Percentiles rank a stretch among this genome's conserved stretches.
phyloP scores from a whole-genome alignment of 2,329 filamentous ascomycete genomes.

The Endothia cerciana region DNA sequence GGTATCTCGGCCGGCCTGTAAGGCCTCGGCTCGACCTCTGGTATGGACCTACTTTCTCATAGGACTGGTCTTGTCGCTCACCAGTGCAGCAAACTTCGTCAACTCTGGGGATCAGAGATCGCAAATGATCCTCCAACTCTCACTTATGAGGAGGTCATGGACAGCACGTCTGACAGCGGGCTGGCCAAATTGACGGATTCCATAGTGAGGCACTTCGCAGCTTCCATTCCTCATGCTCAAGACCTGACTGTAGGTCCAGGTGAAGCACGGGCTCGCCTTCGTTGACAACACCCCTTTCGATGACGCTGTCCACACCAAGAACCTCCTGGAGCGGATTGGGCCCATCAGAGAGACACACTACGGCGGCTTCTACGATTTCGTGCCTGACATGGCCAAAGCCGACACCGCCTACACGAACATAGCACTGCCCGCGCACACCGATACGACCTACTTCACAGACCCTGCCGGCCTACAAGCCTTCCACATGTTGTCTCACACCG shows the following conservation, averaged over 20 bases:
- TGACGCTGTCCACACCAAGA: slow-evolving; percentile 70
- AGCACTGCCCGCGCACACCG: slow-evolving; percentile 82
- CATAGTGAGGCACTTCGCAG: slow-evolving; percentile 55
- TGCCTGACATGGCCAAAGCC: slow-evolving; percentile 82
- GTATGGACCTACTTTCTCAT: slow-evolving; percentile 38
- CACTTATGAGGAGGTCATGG: slow-evolving; percentile 64
- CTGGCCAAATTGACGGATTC: slow-evolving; percentile 65
- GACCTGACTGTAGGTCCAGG: slow-evolving; percentile 47
- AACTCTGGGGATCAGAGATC: slow-evolving; percentile 41
- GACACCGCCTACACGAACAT: slow-evolving; percentile 92
- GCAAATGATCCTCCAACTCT: slow-evolving; percentile 59
- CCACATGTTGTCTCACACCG: slow-evolving; percentile 81
- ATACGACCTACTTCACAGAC: slow-evolving; percentile 95
- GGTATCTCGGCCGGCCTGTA: slow-evolving; percentile 40
- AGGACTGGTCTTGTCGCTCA: background rate
- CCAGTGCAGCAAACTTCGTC: slow-evolving; percentile 7
- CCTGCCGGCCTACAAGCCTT: slow-evolving; percentile 91
- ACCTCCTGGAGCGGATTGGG: slow-evolving; percentile 78
- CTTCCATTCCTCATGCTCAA: background rate
- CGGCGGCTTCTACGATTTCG: slow-evolving; percentile 80
- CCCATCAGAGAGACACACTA: slow-evolving; percentile 93
- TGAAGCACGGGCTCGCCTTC: slow-evolving; percentile 75
- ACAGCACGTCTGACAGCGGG: slow-evolving; percentile 49
- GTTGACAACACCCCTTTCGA: slow-evolving; percentile 69
- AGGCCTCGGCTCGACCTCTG: slow-evolving; percentile 37